Evolutionary conservation across 2,329 filamentous ascomycete species (phyloP).

Genomic region (Verticillium alfalfae): DNA sequence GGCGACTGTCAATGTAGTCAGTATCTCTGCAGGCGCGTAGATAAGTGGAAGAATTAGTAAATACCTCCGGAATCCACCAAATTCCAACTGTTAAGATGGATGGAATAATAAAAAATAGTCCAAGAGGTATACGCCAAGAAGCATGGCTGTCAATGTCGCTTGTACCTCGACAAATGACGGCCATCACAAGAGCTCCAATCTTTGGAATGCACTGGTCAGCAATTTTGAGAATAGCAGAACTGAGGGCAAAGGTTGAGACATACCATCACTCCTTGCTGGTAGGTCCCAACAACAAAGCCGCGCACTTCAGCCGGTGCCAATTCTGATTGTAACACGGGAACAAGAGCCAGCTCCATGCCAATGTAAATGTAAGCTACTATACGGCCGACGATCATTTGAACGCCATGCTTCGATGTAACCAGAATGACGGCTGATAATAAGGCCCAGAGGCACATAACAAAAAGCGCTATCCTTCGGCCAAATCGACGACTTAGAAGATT

Average conservation of each 20-base stretch:
- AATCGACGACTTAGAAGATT: constrained; percentile 20
- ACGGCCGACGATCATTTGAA: constrained; percentile 25
- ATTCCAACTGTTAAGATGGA: constrained; percentile 15
- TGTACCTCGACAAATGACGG: constrained; percentile 21
- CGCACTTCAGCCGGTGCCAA: constrained; percentile 20
- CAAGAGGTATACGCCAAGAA: constrained; percentile 25
- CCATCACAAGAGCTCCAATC: constrained; percentile 13
- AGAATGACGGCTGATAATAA: constrained; percentile 22
- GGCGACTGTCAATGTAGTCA: constrained; percentile 13
- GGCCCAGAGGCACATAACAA: constrained; percentile 28
- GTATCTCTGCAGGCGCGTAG: neutral
- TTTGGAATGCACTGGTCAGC: neutral
- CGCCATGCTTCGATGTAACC: constrained; percentile 20
- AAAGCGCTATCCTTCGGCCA: constrained; percentile 27
- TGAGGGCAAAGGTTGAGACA: constrained; percentile 1
- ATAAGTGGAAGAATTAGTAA: neutral
- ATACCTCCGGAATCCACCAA: constrained; percentile 19
- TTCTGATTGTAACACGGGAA: constrained; percentile 28
- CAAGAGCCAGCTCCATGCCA: constrained; percentile 30
- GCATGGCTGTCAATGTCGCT: constrained; percentile 17
- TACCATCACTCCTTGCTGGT: constrained; percentile 23
- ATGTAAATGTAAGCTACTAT: constrained; percentile 31
- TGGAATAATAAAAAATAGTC: constrained; percentile 25
- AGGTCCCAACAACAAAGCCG: constrained; percentile 26
- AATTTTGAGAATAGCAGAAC: neutral